phyloP scores from a whole-genome alignment of 306 rosid genomes.

The Lupinus albus region DNA sequence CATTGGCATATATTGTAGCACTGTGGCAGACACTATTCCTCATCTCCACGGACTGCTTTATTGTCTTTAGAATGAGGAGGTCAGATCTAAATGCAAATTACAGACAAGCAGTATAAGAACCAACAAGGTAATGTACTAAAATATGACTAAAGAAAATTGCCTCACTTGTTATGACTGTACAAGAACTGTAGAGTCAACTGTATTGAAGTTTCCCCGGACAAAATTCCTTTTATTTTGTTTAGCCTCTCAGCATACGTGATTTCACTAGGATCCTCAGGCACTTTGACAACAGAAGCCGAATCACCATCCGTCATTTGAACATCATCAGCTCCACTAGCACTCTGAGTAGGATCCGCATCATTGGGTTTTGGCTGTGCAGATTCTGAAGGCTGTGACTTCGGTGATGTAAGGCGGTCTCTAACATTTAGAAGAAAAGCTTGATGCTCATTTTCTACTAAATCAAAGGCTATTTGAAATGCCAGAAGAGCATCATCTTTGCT shows the following conservation, averaged over 20 bases:
- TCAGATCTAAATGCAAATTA: slow-evolving; percentile 68
- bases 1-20: slow-evolving; percentile 96
- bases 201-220: slow-evolving; percentile 93
- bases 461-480: slow-evolving; percentile 95
- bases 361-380: slow-evolving; percentile 54
- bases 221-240: slow-evolving; percentile 82
- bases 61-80: slow-evolving; percentile 93
- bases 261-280: slow-evolving; percentile 78
- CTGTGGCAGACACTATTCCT: slow-evolving; percentile 97
- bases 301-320: slow-evolving; percentile 81
- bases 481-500: slow-evolving; percentile 89
- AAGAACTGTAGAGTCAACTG: slow-evolving; percentile 89
- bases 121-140: slow-evolving; percentile 31
- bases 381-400: slow-evolving; percentile 62
- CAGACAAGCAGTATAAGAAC: slow-evolving; percentile 40
- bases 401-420: slow-evolving; percentile 72
- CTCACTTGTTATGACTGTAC: slow-evolving; percentile 97
- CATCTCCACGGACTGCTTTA: slow-evolving; percentile 98
- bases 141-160: slow-evolving; percentile 28
- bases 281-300: slow-evolving; percentile 44
- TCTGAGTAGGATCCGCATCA: slow-evolving; percentile 61
- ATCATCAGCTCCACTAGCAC: slow-evolving; percentile 68
- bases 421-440: slow-evolving; percentile 90
- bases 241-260: slow-evolving; percentile 77
- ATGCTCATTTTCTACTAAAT: slow-evolving; percentile 93